phyloP scores from a whole-genome alignment of 495 filamentous ascomycete genomes.

The Hypoxylon fuscum region DNA sequence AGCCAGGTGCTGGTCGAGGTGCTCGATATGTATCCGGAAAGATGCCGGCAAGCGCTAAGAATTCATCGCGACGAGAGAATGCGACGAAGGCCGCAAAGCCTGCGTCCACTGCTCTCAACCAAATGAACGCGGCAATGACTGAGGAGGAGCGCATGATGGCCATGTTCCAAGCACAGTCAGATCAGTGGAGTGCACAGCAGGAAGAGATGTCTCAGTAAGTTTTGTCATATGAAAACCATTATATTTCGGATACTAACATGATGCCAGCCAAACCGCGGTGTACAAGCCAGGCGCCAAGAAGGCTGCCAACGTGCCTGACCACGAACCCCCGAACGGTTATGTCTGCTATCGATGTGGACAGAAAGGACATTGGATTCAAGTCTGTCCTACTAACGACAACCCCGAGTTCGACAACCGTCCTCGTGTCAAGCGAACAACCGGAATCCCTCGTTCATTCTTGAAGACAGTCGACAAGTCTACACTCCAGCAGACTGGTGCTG shows the following conservation, averaged over 20 bases:
- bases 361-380: slow-evolving; percentile 99
- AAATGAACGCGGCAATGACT: slow-evolving; percentile 76
- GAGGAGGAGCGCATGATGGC: slow-evolving; percentile 92
- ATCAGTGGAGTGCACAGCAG: slow-evolving; percentile 87
- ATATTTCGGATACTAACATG: slow-evolving; percentile 48
- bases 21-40: slow-evolving; percentile 97
- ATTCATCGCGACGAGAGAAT: slow-evolving; percentile 73
- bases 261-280: slow-evolving; percentile 60
- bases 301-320: slow-evolving; percentile 81
- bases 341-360: slow-evolving; percentile 97
- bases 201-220: slow-evolving; percentile 93
- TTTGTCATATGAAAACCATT: not conserved
- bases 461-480: slow-evolving; percentile 91
- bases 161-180: slow-evolving; percentile 83
- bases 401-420: slow-evolving; percentile 92
- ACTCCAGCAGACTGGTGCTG: slow-evolving; percentile 74
- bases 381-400: slow-evolving; percentile 96
- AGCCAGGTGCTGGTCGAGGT: slow-evolving; percentile 83
- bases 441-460: slow-evolving; percentile 91
- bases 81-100: slow-evolving; percentile 64
- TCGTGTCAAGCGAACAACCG: slow-evolving; percentile 92
- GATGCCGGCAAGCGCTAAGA: slow-evolving; percentile 91
- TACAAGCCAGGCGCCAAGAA: slow-evolving; percentile 64
- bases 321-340: slow-evolving; percentile 90
- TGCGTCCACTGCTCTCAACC: slow-evolving; percentile 63